Evolutionary conservation across 2,329 filamentous ascomycete genomes (phyloP).

Genomic region (Chrysosporium keratinophilum): DNA sequence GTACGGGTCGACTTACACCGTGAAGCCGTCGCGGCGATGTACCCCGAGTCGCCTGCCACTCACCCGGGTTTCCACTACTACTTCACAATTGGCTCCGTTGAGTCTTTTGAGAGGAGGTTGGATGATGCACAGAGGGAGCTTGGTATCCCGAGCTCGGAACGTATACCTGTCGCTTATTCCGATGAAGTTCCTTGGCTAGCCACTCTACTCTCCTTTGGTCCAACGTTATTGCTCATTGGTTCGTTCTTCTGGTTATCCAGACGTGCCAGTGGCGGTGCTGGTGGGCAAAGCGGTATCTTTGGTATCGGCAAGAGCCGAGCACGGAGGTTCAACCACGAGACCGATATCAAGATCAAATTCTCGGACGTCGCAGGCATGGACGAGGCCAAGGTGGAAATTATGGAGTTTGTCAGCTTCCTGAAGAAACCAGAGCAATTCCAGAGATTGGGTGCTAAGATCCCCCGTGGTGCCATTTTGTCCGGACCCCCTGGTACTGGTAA

Average conservation of each 20-base stretch:
- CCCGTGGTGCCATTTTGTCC: constrained; percentile 87
- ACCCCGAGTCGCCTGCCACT: constrained; percentile 62
- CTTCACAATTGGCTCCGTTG: constrained; percentile 90
- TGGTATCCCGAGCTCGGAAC: constrained; percentile 72
- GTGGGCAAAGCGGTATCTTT: constrained; percentile 68
- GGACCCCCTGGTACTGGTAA: constrained; percentile 99
- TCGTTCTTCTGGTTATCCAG: constrained; percentile 69
- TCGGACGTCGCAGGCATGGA: constrained; percentile 95
- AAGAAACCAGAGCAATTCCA: constrained; percentile 89
- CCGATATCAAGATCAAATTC: constrained; percentile 93
- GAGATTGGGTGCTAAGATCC: constrained; percentile 92
- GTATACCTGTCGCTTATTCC: constrained; percentile 84
- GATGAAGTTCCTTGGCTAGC: constrained; percentile 63
- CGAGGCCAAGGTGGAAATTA: constrained; percentile 94
- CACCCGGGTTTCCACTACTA: constrained; percentile 70
- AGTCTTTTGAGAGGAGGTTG: constrained; percentile 79
- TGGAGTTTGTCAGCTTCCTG: constrained; percentile 97
- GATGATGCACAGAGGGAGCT: constrained; percentile 83
- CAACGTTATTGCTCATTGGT: constrained; percentile 76
- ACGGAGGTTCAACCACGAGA: constrained; percentile 96
- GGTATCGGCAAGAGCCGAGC: constrained; percentile 92
- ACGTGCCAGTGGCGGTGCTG: constrained; percentile 59
- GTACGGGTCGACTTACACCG: constrained; percentile 75
- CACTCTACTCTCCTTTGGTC: constrained; percentile 69
- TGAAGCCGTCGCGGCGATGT: constrained; percentile 59